Evolutionary conservation across 805 yeast species (phyloP).

Genomic region (Maudiozyma turicensis): DNA sequence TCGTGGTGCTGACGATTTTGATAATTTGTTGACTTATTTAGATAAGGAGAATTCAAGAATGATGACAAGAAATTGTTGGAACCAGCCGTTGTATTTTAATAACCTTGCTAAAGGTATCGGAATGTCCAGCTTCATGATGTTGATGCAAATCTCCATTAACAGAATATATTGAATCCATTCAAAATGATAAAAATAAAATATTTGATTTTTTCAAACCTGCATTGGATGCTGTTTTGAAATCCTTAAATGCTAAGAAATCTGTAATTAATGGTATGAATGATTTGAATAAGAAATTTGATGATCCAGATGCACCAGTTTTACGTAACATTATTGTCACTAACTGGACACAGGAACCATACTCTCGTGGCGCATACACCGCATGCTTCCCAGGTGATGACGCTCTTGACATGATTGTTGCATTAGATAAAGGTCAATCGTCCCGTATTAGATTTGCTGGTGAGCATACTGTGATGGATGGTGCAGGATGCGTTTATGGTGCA

Average conservation of each 20-base stretch:
- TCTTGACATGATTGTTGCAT: constrained; percentile 47
- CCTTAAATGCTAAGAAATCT: constrained; percentile 10
- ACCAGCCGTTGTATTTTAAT: constrained; percentile 51
- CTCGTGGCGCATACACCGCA: constrained; percentile 77
- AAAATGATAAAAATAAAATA: constrained; percentile 39
- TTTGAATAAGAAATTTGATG: neutral
- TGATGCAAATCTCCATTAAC: constrained; percentile 74
- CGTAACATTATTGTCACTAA: constrained; percentile 41
- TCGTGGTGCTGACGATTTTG: constrained; percentile 13
- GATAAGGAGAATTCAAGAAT: constrained; percentile 1
- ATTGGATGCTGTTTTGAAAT: constrained; percentile 19
- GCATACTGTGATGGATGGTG: constrained; percentile 76
- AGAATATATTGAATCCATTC: constrained; percentile 41
- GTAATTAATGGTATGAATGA: constrained; percentile 4
- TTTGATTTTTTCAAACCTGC: constrained; percentile 52
- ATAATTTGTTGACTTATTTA: constrained; percentile 9
- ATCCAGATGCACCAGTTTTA: constrained; percentile 27
- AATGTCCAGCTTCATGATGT: constrained; percentile 47
- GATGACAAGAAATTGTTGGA: constrained; percentile 34
- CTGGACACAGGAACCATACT: constrained; percentile 76
- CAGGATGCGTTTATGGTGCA: constrained; percentile 91
- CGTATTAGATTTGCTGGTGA: constrained; percentile 80
- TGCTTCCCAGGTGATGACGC: constrained; percentile 64
- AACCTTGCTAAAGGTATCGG: constrained; percentile 44
- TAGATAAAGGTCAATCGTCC: constrained; percentile 47